Percentiles rank a stretch among this genome's conserved stretches.
Evolutionary conservation across 73 alveolate genomes (phyloP).

Genomic region (Paramecium tetraurelia): DNA sequence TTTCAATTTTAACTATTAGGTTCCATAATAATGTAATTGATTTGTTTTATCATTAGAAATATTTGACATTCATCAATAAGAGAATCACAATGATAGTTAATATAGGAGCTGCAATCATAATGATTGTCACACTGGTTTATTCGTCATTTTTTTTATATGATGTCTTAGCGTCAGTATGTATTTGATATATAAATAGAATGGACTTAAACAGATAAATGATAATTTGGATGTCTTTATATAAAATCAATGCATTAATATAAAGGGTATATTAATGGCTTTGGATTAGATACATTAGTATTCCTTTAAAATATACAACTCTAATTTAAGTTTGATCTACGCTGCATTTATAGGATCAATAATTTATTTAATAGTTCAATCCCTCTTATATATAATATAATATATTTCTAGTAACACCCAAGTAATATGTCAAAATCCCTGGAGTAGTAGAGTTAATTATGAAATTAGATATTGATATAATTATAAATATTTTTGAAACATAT

Average conservation of each 20-base stretch:
- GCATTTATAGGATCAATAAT: not conserved
- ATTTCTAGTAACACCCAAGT: not conserved
- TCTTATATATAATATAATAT: not conserved
- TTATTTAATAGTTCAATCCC: not conserved
- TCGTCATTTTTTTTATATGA: not conserved
- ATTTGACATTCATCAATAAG: not conserved
- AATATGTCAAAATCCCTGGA: not conserved
- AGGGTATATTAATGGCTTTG: not conserved
- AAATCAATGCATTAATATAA: not conserved
- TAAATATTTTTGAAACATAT: not conserved
- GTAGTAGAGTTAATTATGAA: not conserved
- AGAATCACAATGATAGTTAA: not conserved
- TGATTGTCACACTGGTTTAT: not conserved
- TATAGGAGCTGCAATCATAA: not conserved
- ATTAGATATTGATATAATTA: not conserved
- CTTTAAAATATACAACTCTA: not conserved
- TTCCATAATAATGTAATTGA: not conserved
- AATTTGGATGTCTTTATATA: not conserved
- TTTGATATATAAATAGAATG: not conserved
- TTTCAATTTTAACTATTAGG: not conserved
- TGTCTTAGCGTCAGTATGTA: not conserved
- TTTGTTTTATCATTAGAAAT: not conserved
- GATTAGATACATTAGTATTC: not conserved
- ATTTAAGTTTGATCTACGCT: not conserved
- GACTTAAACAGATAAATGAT: not conserved